Evolutionary conservation across 2,329 filamentous ascomycete species (phyloP).

Genomic region (Paracorniculantispora psalliotae): DNA sequence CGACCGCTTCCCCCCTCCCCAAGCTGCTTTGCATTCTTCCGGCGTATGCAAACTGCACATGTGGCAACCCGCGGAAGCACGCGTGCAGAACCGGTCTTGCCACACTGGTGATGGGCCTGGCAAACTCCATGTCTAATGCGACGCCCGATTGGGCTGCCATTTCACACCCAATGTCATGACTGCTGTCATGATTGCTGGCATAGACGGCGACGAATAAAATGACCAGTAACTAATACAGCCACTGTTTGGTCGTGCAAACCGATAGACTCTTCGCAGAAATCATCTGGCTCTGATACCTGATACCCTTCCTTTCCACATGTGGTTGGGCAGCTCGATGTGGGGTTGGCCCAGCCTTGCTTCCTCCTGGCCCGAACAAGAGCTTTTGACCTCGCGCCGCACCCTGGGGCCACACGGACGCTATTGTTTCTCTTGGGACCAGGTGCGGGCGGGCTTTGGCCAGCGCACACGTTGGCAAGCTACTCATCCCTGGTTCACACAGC

Average conservation of each 20-base stretch:
- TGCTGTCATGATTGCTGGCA: not conserved
- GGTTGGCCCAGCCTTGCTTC: not conserved
- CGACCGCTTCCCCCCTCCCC: not conserved
- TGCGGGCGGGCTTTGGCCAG: conserved; percentile 2
- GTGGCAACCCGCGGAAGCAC: conserved; percentile 13
- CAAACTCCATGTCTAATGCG: not conserved
- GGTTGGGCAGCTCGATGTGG: not conserved
- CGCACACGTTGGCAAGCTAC: conserved; percentile 1
- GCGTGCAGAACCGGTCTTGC: conserved; percentile 10
- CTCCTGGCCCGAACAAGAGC: not conserved
- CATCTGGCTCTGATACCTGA: not conserved
- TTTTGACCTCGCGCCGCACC: not conserved
- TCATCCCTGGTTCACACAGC: conserved; percentile 5
- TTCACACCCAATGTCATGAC: not conserved
- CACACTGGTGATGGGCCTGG: not conserved
- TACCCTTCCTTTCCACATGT: conserved; percentile 1
- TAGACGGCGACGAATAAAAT: not conserved
- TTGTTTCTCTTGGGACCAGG: not conserved
- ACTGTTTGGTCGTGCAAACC: too few relatives aligned
- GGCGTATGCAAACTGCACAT: conserved; percentile 12
- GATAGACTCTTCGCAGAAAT: not conserved
- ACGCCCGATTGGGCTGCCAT: conserved; percentile 3
- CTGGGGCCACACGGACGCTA: not conserved
- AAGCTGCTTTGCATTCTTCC: conserved; percentile 7
- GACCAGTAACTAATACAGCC: too few relatives aligned